These are phyloP conservation scores for Hymenochaete sp. DNA, from an alignment of 1,284 basidiomycete genomes.

Conservation along the genomic window DNA sequence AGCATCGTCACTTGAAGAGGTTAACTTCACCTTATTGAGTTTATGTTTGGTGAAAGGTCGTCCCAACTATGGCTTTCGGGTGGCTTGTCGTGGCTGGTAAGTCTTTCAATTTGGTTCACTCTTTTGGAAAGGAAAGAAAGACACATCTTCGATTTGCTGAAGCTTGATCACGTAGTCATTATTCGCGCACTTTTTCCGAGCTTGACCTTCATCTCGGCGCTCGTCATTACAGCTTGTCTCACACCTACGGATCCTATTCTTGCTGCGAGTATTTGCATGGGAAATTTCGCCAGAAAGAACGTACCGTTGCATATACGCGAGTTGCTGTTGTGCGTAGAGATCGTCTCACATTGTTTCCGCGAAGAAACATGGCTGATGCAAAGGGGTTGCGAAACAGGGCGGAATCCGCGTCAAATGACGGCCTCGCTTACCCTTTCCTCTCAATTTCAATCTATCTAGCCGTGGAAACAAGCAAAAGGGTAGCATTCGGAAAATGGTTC, in stretches of 20 bases:
- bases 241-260: slow-evolving; percentile 92
- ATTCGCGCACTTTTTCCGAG: slow-evolving; percentile 62
- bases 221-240: slow-evolving; percentile 83
- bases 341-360: background rate
- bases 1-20: background rate
- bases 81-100: slow-evolving; percentile 60
- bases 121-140: too few relatives aligned
- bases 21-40: background rate
- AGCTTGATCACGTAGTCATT: slow-evolving; percentile 33
- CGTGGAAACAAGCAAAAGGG: slow-evolving; percentile 52
- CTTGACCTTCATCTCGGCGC: slow-evolving; percentile 62
- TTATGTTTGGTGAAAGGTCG: slow-evolving; percentile 26
- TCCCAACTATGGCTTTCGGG: slow-evolving; percentile 74
- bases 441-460: slow-evolving; percentile 83
- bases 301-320: slow-evolving; percentile 81
- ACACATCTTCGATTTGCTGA: background rate
- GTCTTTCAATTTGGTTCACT: slow-evolving; percentile 15
- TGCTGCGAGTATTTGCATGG: slow-evolving; percentile 42
- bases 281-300: slow-evolving; percentile 81
- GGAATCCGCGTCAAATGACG: slow-evolving; percentile 84
- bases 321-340: slow-evolving; percentile 36
- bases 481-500: slow-evolving; percentile 72
- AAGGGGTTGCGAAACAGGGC: slow-evolving; percentile 39
- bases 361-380: background rate
- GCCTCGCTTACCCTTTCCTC: slow-evolving; percentile 89